Evolutionary conservation across 768 basidiomycete species (phyloP), one percentile per base, ranked within the genome.

Genomic region (Podaxis rugospora): DNA sequence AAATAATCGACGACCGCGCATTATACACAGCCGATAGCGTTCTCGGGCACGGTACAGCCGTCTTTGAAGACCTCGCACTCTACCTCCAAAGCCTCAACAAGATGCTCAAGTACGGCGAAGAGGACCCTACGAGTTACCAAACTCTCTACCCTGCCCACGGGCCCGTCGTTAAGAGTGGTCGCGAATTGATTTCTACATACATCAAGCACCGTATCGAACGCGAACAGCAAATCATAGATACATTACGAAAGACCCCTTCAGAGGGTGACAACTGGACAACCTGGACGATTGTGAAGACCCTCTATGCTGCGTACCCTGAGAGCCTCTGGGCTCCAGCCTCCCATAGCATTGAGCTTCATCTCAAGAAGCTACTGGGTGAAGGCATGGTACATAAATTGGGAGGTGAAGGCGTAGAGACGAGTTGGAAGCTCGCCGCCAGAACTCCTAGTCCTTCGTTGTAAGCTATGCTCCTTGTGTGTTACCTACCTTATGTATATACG

Each of bases 1-100:
- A 87, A 58, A 76, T 94, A 54, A 78, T 83, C 0, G 80, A 82
- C 49, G 92, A 95, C 66, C 75, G 76, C 25, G 87, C 86, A 0
- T 80, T 98, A 14, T 95, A 95, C 76, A 95, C 93, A 0, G 92
- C 90, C 0, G 96, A 98, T 74, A 92, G 88, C 4, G 84, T 98
- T 5, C 83, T 98, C 32, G 96, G 96, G 0, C 86, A 94, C 64
- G 94, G 95, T 6, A 93, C 93, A 0, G 81, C 95, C 2, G 86
- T 95, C 4, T 97, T 98, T 70, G 89, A 91, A 65, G 90, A 96
- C 66, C 83, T 98, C 13, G 75, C 79, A 0, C 67, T 80, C 4
- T 97, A 95, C 67, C 72, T 95, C 21, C 62, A 75, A 4, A 88
- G 86, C 61, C 80, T 96, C 47, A 78, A 76, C 46, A 79, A 72